These are phyloP conservation scores for Emergomyces pasteurianus DNA, from an alignment of 2,329 filamentous ascomycete species.

Conservation along the genomic window DNA sequence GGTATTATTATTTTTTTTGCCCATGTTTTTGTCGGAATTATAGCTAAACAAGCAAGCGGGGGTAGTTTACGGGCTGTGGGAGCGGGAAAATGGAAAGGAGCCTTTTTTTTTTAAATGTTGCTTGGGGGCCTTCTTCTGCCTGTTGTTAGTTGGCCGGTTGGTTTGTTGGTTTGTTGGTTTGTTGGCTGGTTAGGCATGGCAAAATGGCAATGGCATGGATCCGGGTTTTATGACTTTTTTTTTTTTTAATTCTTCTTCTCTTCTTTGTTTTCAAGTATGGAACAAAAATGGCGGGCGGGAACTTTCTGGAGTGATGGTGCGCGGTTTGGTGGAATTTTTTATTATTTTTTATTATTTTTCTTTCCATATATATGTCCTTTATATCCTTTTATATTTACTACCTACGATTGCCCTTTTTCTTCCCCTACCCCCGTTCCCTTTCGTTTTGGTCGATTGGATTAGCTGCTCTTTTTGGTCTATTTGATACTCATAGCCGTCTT, in stretches of 20 bases:
- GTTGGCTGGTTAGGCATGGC: not conserved
- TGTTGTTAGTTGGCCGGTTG: not conserved
- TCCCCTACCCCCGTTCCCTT: not conserved
- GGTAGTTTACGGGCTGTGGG: not conserved
- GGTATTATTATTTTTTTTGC: not conserved
- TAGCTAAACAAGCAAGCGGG: not conserved
- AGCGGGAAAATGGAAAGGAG: not conserved
- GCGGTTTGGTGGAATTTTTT: conserved; percentile 10
- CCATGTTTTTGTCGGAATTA: conserved; percentile 2
- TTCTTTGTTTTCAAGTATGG: conserved; percentile 1
- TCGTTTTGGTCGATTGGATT: conserved; percentile 11
- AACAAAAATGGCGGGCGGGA: not conserved
- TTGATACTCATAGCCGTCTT: not conserved
- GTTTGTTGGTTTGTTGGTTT: not conserved
- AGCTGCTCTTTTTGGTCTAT: conserved; percentile 11
- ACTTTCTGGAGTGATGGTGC: not conserved
- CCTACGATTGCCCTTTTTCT: not conserved
- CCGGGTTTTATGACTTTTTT: not conserved
- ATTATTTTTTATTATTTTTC: conserved; percentile 14
- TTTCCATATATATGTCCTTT: conserved; percentile 16
- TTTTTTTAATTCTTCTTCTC: not conserved
- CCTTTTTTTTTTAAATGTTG: not conserved
- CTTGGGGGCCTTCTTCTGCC: not conserved
- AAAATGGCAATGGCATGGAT: not conserved
- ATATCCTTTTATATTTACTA: not conserved